phyloP scores from a whole-genome alignment of 2,329 filamentous ascomycete genomes.

The Diaporthe vexans region DNA sequence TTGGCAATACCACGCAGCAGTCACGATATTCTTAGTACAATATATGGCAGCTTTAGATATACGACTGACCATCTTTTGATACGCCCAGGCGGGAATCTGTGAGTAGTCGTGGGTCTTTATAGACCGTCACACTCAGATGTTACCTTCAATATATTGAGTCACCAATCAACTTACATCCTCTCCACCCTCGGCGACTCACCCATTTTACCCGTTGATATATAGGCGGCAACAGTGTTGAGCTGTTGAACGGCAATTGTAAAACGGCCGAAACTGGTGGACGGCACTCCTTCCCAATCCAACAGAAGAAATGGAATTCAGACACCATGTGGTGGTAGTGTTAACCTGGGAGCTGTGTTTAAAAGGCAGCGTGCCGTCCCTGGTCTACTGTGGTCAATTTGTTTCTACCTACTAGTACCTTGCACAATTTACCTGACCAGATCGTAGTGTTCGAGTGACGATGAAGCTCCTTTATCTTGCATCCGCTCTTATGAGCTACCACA shows the following conservation, averaged over 20 bases:
- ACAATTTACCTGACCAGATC: background rate
- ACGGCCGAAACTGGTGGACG: background rate
- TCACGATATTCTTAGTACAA: background rate
- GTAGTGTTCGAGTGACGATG: background rate
- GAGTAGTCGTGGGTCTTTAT: background rate
- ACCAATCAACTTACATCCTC: conserved; percentile 17
- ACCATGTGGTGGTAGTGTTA: background rate
- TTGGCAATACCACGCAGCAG: background rate
- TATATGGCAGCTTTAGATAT: background rate
- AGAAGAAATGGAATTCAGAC: background rate
- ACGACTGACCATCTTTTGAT: background rate
- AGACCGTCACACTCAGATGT: background rate
- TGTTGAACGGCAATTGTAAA: conserved; percentile 24
- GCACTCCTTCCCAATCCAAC: background rate
- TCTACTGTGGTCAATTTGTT: background rate
- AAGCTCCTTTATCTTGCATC: background rate
- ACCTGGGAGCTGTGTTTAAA: background rate
- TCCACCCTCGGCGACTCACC: background rate
- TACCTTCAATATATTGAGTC: conserved; percentile 7
- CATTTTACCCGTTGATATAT: conserved; percentile 23
- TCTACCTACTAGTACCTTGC: background rate
- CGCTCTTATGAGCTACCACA: background rate
- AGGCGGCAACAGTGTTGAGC: background rate
- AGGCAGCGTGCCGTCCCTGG: no score
- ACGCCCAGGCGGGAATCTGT: background rate